Evolutionary conservation across 1,284 basidiomycete genomes (phyloP).

Genomic region (Kalmanozyma brasiliensis): DNA sequence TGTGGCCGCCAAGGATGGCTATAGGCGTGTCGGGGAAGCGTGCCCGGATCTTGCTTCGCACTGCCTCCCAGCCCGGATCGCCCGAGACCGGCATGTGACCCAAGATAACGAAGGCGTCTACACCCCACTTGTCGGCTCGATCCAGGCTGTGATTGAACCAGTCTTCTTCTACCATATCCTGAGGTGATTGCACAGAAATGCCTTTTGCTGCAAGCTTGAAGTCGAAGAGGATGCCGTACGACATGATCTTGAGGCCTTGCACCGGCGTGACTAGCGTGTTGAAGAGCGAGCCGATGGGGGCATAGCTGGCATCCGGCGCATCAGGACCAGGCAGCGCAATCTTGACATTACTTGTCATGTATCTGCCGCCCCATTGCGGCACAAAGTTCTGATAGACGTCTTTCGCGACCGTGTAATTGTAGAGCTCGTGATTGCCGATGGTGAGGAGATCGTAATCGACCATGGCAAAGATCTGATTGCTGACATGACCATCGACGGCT

Average conservation of each 20-base stretch:
- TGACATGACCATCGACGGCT: conserved; percentile 59
- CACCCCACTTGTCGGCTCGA: conserved; percentile 45
- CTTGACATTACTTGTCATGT: conserved; percentile 58
- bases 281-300: conserved; percentile 57
- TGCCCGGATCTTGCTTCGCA: conserved; percentile 55
- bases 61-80: conserved; percentile 58
- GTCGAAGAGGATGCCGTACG: conserved; percentile 62
- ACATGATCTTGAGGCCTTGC: conserved; percentile 55
- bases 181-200: conserved; percentile 54
- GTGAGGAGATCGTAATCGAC: conserved; percentile 84
- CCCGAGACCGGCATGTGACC: conserved; percentile 65
- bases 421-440: conserved; percentile 90
- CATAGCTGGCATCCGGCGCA: conserved; percentile 23
- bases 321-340: conserved; percentile 49
- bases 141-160: conserved; percentile 62
- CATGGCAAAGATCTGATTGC: conserved; percentile 71
- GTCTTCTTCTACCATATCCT: conserved; percentile 60
- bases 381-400: conserved; percentile 84
- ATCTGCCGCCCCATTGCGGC: conserved; percentile 70
- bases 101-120: conserved; percentile 62
- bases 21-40: conserved; percentile 62
- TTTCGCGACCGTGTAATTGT: conserved; percentile 78
- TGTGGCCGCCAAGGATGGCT: conserved; percentile 61
- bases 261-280: conserved; percentile 54
- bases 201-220: conserved; percentile 59